phyloP scores from a whole-genome alignment of 352 stramenopile genomes.

The Phytophthora cactorum region DNA sequence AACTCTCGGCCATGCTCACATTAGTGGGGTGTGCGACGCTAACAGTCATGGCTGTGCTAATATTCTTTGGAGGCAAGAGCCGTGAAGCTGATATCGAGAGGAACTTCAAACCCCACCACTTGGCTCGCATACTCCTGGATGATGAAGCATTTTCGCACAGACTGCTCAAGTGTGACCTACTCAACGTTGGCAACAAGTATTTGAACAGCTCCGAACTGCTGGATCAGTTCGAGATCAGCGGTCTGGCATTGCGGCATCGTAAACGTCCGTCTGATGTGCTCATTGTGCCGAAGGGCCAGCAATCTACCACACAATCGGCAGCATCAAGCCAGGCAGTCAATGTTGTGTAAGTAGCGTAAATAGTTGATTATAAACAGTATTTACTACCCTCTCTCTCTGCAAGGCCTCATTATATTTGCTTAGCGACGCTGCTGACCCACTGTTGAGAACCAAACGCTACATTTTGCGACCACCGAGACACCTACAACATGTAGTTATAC shows the following conservation, averaged over 20 bases:
- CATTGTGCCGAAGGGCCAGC: conserved; percentile 40
- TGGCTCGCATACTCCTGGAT: conserved; percentile 51
- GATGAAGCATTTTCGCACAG: conserved; percentile 44
- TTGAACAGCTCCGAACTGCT: conserved; percentile 61
- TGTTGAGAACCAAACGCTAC: no score
- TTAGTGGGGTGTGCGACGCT: conserved; percentile 46
- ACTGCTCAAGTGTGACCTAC: conserved; percentile 55
- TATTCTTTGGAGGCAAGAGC: conserved; percentile 51
- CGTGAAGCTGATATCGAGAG: conserved; percentile 51
- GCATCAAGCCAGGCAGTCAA: conserved; percentile 31
- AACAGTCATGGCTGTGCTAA: conserved; percentile 39
- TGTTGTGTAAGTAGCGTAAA: conserved; percentile 36
- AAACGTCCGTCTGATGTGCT: conserved; percentile 48
- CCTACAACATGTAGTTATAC: no score
- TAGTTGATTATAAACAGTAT: conserved; percentile 40
- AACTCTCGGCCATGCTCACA: conserved; percentile 45
- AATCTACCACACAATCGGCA: conserved; percentile 29
- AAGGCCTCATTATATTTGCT: no score
- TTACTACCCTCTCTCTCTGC: conserved; percentile 3
- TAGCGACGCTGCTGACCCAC: no score
- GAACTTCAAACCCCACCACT: conserved; percentile 52
- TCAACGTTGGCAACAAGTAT: conserved; percentile 55
- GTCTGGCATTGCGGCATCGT: conserved; percentile 51
- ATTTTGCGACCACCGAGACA: no score
- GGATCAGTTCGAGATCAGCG: conserved; percentile 63